Percentiles rank a stretch among this genome's conserved stretches.
These are phyloP conservation scores for Scheffersomyces segobiensis DNA, from an alignment of 1,139 yeast genomes.

Conservation along the genomic window DNA sequence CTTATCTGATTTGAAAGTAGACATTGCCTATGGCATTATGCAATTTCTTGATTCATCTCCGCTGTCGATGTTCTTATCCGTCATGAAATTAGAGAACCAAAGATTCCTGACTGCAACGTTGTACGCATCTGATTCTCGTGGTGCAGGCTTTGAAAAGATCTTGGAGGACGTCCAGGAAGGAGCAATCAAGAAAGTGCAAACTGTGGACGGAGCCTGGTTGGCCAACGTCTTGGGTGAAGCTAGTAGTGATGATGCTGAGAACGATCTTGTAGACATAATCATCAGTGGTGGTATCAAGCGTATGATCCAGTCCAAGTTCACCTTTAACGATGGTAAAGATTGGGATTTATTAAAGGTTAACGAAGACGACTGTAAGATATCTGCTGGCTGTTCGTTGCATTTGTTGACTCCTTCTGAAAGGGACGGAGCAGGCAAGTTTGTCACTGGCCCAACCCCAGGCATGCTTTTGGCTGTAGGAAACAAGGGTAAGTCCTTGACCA, in stretches of 20 bases:
- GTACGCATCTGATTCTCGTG: conserved; percentile 64
- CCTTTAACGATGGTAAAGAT: conserved; percentile 64
- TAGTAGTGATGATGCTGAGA: conserved; percentile 11
- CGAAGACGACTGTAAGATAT: conserved; percentile 48
- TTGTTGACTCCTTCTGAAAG: conserved; percentile 50
- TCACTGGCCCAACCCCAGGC: conserved; percentile 74
- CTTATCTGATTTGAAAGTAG: conserved; percentile 52
- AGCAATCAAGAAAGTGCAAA: conserved; percentile 52
- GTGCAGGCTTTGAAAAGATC: conserved; percentile 52
- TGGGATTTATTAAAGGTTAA: conserved; percentile 55
- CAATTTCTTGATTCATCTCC: conserved; percentile 57
- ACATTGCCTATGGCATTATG: conserved; percentile 45
- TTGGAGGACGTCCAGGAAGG: conserved; percentile 46
- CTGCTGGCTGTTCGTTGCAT: conserved; percentile 57
- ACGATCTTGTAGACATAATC: conserved; percentile 25
- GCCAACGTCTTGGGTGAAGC: conserved; percentile 42
- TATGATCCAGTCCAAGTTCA: conserved; percentile 32
- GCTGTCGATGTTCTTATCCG: conserved; percentile 55
- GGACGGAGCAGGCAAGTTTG: conserved; percentile 55
- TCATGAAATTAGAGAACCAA: conserved; percentile 33
- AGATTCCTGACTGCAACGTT: conserved; percentile 37
- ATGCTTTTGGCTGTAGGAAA: conserved; percentile 62
- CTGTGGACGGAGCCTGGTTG: conserved; percentile 73
- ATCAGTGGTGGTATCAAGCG: conserved; percentile 25
- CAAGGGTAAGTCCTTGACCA: conserved; percentile 38